Base-by-base conservation (phyloP, 306 rosid genomes). In the Dryas drummondii region DNA sequence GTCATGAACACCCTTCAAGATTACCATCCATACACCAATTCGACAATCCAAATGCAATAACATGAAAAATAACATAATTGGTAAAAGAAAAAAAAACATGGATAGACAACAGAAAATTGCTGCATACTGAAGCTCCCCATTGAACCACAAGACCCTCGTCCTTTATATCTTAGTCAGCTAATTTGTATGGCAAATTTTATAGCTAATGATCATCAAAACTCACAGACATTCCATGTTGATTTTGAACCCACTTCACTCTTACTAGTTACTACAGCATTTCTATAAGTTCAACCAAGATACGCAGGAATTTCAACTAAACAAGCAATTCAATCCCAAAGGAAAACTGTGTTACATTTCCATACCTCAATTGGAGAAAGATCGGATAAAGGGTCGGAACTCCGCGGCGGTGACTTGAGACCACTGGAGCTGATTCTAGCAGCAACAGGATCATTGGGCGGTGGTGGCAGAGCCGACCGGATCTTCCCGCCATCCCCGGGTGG, bases 361-460 rank as follows among this genome's bases (percentile, higher is more conserved):
- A 96, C 99, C 97, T 96, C 89, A 54, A 92, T 85, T 73, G 83
- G 97, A 76, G 99, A 96, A 77, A 96, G 90, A 89, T 96, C 99
- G 45, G 96, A 88, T 72, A 92, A 83, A 5, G 99, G 75, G 75
- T 92, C 93, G 48, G 81, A 64, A 6, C 88, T 66, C 27, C 73
- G 87, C 15, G 77, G 66, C 2, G 84, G 59, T 61, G 79, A 86
- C 71, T 80, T 84, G 59, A 57, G 60, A 76, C 53, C 86, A 61
- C 84, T 78, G 55, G 97, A 82, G 56, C 80, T 78, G 76, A 85
- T 84, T 76, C 99, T 87, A 58, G 87, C 83, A 55, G 89, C 90
- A 68, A 82, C 97, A 22, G 98, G 98, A 79, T 96, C 99, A 79
- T 92, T 89, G 2, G 99, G 97, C 48, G 99, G 99, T 12, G 90